phyloP scores from a whole-genome alignment of 2,329 filamentous ascomycete genomes.

The Sporothrix pallida region DNA sequence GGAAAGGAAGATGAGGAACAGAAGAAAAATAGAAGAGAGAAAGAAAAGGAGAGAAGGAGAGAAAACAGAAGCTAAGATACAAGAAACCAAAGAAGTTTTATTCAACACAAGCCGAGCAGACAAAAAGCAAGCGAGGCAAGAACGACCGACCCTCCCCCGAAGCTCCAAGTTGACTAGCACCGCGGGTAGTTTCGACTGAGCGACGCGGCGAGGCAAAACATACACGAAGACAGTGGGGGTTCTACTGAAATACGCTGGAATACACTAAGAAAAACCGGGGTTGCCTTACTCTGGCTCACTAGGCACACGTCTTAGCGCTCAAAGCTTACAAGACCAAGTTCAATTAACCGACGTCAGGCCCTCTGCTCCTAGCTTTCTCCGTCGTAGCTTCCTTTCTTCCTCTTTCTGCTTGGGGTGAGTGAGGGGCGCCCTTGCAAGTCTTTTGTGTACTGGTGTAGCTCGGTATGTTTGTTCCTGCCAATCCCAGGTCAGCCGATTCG shows the following conservation, averaged over 20 bases:
- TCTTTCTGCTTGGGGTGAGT: neutral
- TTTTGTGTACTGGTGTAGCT: neutral
- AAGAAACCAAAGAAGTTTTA: neutral
- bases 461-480: conserved; percentile 5
- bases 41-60: neutral
- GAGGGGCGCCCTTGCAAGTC: neutral
- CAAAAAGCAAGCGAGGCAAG: conserved; percentile 7
- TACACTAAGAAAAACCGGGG: conserved; percentile 3
- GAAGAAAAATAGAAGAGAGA: neutral
- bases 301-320: conserved; percentile 19
- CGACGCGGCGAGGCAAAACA: conserved; percentile 13
- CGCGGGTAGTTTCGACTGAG: conserved; percentile 1
- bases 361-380: neutral
- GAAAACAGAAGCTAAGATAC: neutral
- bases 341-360: conserved; percentile 15
- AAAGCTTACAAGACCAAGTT: conserved; percentile 16
- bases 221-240: neutral
- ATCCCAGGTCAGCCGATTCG: conserved; percentile 18
- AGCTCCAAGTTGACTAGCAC: conserved; percentile 6
- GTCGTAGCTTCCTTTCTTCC: conserved; percentile 12
- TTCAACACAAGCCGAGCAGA: conserved; percentile 10
- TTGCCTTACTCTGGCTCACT: conserved; percentile 12
- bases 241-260: neutral
- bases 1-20: neutral
- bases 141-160: conserved; percentile 4